Evolutionary conservation across 2,329 filamentous ascomycete species (phyloP).

Genomic region (Diaporthe australafricana): DNA sequence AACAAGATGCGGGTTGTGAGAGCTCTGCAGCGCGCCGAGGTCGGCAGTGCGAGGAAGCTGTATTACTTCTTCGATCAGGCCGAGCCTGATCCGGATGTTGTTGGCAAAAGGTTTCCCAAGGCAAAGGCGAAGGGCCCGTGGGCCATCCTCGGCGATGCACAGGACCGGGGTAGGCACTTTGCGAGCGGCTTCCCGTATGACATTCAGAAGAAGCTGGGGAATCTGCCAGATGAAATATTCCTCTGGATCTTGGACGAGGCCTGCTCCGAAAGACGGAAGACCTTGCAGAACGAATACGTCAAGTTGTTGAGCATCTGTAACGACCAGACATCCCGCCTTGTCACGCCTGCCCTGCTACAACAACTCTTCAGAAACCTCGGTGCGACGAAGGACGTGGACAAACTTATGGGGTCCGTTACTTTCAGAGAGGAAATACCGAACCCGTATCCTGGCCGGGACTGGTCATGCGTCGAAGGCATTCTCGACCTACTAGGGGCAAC

Average conservation of each 20-base stretch:
- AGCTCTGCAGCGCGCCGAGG: conserved; percentile 63
- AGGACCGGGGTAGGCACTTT: conserved; percentile 68
- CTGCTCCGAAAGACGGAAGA: conserved; percentile 64
- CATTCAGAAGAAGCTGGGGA: conserved; percentile 55
- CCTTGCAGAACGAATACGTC: conserved; percentile 71
- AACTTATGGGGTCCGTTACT: conserved; percentile 39
- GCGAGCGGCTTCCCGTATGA: conserved; percentile 71
- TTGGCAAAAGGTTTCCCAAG: conserved; percentile 51
- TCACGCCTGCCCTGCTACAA: conserved; percentile 59
- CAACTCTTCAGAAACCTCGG: conserved; percentile 70
- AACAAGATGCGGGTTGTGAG: conserved; percentile 50
- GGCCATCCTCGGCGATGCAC: conserved; percentile 61
- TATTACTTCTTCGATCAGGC: conserved; percentile 64
- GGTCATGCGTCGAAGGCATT: conserved; percentile 57
- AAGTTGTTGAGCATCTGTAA: conserved; percentile 61
- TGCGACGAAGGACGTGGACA: conserved; percentile 59
- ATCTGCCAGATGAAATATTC: conserved; percentile 73
- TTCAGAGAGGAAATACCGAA: conserved; percentile 39
- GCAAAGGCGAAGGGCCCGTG: conserved; percentile 54
- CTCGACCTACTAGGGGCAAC: conserved; percentile 55
- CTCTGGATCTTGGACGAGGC: conserved; percentile 74
- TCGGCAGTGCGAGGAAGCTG: conserved; percentile 48
- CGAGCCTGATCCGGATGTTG: conserved; percentile 40
- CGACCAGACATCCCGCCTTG: conserved; percentile 55
- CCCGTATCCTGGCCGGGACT: conserved; percentile 51